Percentiles rank a stretch among this genome's conserved stretches.
These are phyloP conservation scores for Viridothelium virens DNA, from an alignment of 495 filamentous ascomycete species.

Conservation along the genomic window DNA sequence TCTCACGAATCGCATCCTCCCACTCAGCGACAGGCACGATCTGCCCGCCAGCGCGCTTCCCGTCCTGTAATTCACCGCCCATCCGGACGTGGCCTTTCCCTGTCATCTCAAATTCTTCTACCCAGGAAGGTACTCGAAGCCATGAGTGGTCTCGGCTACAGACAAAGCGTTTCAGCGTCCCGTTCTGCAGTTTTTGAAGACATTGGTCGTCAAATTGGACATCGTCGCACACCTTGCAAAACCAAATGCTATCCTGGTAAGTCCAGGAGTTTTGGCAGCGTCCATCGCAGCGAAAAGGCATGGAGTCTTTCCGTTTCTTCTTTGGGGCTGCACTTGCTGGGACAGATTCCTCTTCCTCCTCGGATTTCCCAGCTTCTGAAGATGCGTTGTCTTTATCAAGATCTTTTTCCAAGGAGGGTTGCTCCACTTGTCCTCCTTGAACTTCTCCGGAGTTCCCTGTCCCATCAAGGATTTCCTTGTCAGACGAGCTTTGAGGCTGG, in stretches of 20 bases:
- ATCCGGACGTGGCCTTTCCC: neutral
- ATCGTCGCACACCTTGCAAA: slow-evolving; percentile 3
- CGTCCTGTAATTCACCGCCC: slow-evolving; percentile 1
- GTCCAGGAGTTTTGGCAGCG: neutral
- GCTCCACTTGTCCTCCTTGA: neutral
- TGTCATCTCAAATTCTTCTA: neutral
- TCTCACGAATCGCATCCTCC: neutral
- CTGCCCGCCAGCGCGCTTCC: neutral
- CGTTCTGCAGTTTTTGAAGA: neutral
- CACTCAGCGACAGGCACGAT: neutral
- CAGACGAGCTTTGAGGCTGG: neutral
- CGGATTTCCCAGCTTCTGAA: neutral
- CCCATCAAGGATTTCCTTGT: neutral
- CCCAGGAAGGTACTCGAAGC: neutral
- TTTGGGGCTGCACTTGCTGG: neutral
- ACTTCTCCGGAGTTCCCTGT: neutral
- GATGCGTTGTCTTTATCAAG: neutral
- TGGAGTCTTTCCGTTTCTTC: neutral
- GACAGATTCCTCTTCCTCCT: neutral
- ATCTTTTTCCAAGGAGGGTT: neutral
- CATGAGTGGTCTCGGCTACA: neutral
- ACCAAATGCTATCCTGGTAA: slow-evolving; percentile 1
- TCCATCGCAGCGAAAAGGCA: neutral
- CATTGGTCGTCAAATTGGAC: slow-evolving; percentile 1
- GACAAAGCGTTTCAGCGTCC: neutral